These are phyloP conservation scores for Beauveria brongniartii DNA, from an alignment of 2,329 filamentous ascomycete genomes.

Conservation along the genomic window DNA sequence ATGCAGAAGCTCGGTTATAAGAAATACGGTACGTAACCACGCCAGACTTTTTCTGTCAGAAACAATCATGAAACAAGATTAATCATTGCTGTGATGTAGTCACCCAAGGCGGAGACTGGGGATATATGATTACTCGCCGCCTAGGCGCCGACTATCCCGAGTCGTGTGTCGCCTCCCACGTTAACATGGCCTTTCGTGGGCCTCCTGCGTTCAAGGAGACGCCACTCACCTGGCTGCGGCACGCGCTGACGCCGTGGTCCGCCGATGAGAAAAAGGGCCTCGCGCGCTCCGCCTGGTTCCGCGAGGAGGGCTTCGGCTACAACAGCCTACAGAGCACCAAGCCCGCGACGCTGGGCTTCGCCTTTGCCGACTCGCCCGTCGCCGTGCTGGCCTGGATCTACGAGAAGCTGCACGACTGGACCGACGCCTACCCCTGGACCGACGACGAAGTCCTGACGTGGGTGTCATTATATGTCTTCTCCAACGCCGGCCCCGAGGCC, in stretches of 20 bases:
- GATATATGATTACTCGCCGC: conserved; percentile 54
- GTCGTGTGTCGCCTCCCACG: conserved; percentile 45
- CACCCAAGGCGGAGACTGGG: conserved; percentile 65
- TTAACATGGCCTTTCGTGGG: conserved; percentile 44
- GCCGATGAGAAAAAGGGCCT: conserved; percentile 42
- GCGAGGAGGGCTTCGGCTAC: conserved; percentile 32
- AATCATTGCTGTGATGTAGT: conserved; percentile 15
- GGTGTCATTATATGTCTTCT: conserved; percentile 64
- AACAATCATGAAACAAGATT: not conserved
- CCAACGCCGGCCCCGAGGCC: conserved; percentile 56
- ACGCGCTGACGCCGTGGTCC: conserved; percentile 45
- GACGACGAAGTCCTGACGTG: conserved; percentile 67
- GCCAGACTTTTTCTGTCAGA: not conserved
- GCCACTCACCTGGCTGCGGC: conserved; percentile 47
- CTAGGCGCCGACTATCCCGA: conserved; percentile 52
- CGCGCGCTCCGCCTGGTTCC: conserved; percentile 49
- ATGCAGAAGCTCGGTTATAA: conserved; percentile 58
- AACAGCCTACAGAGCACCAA: conserved; percentile 42
- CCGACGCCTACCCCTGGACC: conserved; percentile 60
- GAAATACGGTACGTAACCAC: conserved; percentile 21
- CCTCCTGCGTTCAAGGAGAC: conserved; percentile 42
- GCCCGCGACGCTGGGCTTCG: conserved; percentile 63
- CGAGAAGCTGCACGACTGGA: conserved; percentile 71
- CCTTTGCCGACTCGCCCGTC: conserved; percentile 57
- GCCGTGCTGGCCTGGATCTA: conserved; percentile 66